Conservation (phyloP, 352 stramenopile species). For the Phytophthora sansomeana region DNA sequence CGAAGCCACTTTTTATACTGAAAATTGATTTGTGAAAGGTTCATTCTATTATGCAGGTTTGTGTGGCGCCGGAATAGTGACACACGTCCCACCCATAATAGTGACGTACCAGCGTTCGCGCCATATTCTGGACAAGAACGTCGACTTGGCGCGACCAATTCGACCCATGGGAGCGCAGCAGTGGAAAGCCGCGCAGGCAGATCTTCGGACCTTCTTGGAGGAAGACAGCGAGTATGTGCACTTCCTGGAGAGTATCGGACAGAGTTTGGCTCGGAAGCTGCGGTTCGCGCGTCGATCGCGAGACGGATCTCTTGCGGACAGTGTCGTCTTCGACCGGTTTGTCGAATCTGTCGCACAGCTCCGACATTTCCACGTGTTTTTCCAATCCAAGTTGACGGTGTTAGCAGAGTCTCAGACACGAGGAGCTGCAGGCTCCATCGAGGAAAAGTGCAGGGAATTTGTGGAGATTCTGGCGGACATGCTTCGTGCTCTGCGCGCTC, state of each 20-base stretch:
- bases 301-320: slow-evolving; percentile 19
- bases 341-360: slow-evolving; percentile 31
- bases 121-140: background rate
- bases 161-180: slow-evolving; percentile 26
- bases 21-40: too few relatives aligned
- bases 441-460: slow-evolving; percentile 28
- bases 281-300: slow-evolving; percentile 22
- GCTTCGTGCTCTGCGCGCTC: slow-evolving; percentile 32
- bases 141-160: too few relatives aligned
- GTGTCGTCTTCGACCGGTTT: slow-evolving; percentile 33
- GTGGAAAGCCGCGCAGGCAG: slow-evolving; percentile 35
- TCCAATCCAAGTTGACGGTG: slow-evolving; percentile 39
- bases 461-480: slow-evolving; percentile 41
- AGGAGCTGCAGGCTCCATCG: slow-evolving; percentile 7
- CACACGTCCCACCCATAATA: too few relatives aligned
- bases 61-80: too few relatives aligned
- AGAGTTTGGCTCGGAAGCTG: slow-evolving; percentile 26
- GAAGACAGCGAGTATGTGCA: slow-evolving; percentile 36
- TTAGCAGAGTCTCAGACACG: slow-evolving; percentile 5
- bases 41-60: too few relatives aligned
- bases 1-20: too few relatives aligned
- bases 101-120: too few relatives aligned
- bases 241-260: slow-evolving; percentile 36
- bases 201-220: slow-evolving; percentile 36
- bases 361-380: slow-evolving; percentile 32